Base-by-base conservation (phyloP, 768 basidiomycete species). In the Mrakia gelida region DNA sequence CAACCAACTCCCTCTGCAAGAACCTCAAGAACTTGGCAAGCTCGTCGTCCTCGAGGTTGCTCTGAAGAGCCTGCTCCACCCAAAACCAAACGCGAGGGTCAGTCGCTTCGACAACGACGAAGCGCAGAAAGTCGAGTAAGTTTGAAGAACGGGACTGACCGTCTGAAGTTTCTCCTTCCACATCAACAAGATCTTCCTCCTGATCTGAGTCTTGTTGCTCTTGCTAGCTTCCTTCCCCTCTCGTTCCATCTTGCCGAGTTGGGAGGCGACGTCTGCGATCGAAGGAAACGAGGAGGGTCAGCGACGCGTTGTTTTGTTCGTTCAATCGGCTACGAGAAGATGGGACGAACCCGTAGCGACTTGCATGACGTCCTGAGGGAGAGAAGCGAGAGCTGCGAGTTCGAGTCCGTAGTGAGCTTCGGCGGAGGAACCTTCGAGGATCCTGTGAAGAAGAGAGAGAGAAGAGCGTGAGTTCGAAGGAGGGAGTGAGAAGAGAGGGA, bases 301-400 rank as follows among this genome's bases (percentile, higher is more conserved):
- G 68, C 26, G 56, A n/a, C 38, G 32, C 18, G 28, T 28, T 52
- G 49, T 1, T 56, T 56, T 3, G 54, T 56, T n/a, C 8, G 13
- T 59, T 5, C 38, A 16, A 32, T 23, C 16, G 32, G 54, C 23
- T 32, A 23, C 34, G n/a, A 71, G 8, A 21, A 30, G 10, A 8
- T 49, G 41, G 23, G 67, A 26, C 26, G 82, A 86, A 86, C 87
- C 5, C 86, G 92, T 89, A 11, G 90, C 84, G 30, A 88, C 88
- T 6, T 81, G 80, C 61, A 95, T 83, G 18, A 96, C 89, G 68
- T 92, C 88, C 0, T 83, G 80, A 0, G 96, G 96, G 0, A 99
- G 86, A 81, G 95, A 93, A 0, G 94, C 95, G 8, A 96, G 87
- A 68, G 89, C 89, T 18, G 95, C 95, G 38, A 98, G 88, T 81